Evolutionary conservation across 805 yeast species (phyloP).

Genomic region (Hyphopichia homilentoma): DNA sequence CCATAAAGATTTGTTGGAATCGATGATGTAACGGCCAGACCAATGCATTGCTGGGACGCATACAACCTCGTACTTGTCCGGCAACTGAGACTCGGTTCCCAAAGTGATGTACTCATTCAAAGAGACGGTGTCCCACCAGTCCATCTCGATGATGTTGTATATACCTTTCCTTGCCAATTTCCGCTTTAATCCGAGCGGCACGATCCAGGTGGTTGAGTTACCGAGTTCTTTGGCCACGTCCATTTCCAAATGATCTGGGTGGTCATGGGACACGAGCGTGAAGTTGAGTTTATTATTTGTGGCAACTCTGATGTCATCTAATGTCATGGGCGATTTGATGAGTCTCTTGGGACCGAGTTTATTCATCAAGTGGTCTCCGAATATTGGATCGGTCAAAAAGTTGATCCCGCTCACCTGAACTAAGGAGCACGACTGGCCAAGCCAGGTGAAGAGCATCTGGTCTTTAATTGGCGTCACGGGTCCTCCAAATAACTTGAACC

Average conservation of each 20-base stretch:
- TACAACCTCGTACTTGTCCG: slow-evolving; percentile 67
- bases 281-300: slow-evolving; percentile 59
- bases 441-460: slow-evolving; percentile 76
- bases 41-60: slow-evolving; percentile 97
- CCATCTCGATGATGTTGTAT: slow-evolving; percentile 65
- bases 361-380: slow-evolving; percentile 60
- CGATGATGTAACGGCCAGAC: slow-evolving; percentile 84
- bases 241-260: slow-evolving; percentile 89
- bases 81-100: slow-evolving; percentile 19
- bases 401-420: slow-evolving; percentile 70
- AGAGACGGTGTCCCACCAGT: slow-evolving; percentile 78
- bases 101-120: slow-evolving; percentile 39
- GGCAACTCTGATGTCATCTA: slow-evolving; percentile 49
- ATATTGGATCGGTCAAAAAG: slow-evolving; percentile 82
- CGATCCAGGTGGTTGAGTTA: slow-evolving; percentile 72
- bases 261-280: slow-evolving; percentile 86
- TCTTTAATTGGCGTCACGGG: slow-evolving; percentile 30
- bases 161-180: slow-evolving; percentile 59
- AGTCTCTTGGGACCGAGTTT: slow-evolving; percentile 82
- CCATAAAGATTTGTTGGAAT: slow-evolving; percentile 82
- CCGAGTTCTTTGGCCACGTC: slow-evolving; percentile 50
- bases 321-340: slow-evolving; percentile 66
- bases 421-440: slow-evolving; percentile 86
- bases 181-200: slow-evolving; percentile 73
- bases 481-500: slow-evolving; percentile 5